Evolutionary conservation across 2,329 filamentous ascomycete species (phyloP).

Genomic region (Seiridium unicorne): DNA sequence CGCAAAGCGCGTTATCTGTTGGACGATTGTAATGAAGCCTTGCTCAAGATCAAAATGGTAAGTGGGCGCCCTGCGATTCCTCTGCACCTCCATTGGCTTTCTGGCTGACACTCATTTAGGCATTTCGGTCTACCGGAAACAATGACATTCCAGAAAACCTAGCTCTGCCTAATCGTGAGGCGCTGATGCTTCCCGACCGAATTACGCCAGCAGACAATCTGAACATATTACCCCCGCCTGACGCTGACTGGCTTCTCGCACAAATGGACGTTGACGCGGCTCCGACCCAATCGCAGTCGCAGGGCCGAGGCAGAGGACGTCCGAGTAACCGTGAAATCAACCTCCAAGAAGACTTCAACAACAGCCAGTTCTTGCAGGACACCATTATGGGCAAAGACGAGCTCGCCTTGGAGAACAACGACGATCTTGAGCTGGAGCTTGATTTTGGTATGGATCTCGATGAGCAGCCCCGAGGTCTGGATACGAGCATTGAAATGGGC

Average conservation of each 20-base stretch:
- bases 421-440: constrained; percentile 70
- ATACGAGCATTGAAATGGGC: constrained; percentile 79
- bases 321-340: constrained; percentile 63
- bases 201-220: constrained; percentile 88
- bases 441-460: constrained; percentile 75
- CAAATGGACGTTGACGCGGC: constrained; percentile 61
- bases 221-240: constrained; percentile 77
- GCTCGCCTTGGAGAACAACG: constrained; percentile 52
- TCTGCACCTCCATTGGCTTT: background rate
- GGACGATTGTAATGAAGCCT: constrained; percentile 95
- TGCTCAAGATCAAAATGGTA: constrained; percentile 99
- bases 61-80: constrained; percentile 16
- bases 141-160: constrained; percentile 89
- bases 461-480: constrained; percentile 50
- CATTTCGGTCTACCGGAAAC: constrained; percentile 90
- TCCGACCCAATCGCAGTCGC: constrained; percentile 56
- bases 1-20: constrained; percentile 94
- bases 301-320: constrained; percentile 44
- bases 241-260: constrained; percentile 80
- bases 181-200: constrained; percentile 84
- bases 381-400: constrained; percentile 59
- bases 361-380: constrained; percentile 78
- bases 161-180: constrained; percentile 78
- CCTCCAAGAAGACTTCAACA: constrained; percentile 66
- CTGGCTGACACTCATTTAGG: constrained; percentile 54